phyloP scores from a whole-genome alignment of 208 protist genomes.

The Leishmania guyanensis region DNA sequence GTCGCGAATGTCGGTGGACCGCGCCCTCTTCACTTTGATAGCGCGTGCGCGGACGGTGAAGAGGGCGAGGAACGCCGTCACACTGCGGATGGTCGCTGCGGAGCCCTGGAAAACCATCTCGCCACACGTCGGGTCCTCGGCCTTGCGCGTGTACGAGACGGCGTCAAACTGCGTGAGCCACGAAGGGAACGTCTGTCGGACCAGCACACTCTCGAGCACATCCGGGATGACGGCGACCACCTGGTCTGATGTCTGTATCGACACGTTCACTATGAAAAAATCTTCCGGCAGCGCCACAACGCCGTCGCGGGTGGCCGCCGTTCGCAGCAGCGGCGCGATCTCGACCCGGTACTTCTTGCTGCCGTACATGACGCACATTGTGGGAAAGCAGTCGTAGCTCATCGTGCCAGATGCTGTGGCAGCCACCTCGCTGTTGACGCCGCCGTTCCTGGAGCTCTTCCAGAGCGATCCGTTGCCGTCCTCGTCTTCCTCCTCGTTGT shows the following conservation, averaged over 20 bases:
- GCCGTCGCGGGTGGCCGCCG: slow-evolving; percentile 44
- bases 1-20: slow-evolving; percentile 90
- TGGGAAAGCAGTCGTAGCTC: slow-evolving; percentile 61
- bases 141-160: slow-evolving; percentile 79
- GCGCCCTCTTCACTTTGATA: slow-evolving; percentile 64
- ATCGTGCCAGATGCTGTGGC: neutral
- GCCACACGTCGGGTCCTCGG: slow-evolving; percentile 66
- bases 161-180: slow-evolving; percentile 84
- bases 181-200: slow-evolving; percentile 59
- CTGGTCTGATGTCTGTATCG: slow-evolving; percentile 48
- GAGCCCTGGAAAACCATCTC: slow-evolving; percentile 86
- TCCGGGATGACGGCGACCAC: slow-evolving; percentile 83
- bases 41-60: slow-evolving; percentile 71
- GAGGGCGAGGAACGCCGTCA: slow-evolving; percentile 76
- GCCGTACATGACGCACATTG: slow-evolving; percentile 40
- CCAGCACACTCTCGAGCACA: slow-evolving; percentile 64
- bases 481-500: slow-evolving; percentile 26
- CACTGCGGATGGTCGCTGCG: slow-evolving; percentile 67
- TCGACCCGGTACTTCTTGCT: slow-evolving; percentile 55
- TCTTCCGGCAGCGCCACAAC: slow-evolving; percentile 44
- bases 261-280: slow-evolving; percentile 77
- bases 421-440: neutral
- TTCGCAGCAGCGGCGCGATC: slow-evolving; percentile 51
- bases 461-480: neutral
- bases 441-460: neutral